phyloP scores from a whole-genome alignment of 257 asterid genomes.

The Anisodus tanguticus region DNA sequence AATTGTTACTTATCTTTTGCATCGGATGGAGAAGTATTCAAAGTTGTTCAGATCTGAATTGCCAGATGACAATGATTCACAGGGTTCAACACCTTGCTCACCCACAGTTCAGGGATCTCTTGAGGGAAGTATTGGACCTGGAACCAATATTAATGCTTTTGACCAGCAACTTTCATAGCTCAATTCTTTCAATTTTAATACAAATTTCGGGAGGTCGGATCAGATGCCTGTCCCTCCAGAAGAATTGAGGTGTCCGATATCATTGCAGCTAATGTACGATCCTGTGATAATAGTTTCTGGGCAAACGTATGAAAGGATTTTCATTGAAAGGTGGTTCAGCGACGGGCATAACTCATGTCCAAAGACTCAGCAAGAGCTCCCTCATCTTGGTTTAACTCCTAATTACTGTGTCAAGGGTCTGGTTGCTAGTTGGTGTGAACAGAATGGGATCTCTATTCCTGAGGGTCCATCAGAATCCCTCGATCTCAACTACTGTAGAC shows the following conservation, averaged over 20 bases:
- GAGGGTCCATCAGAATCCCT: conserved; percentile 97
- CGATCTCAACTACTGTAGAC: conserved; percentile 94
- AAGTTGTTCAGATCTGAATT: conserved; percentile 80
- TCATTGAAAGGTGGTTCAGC: conserved; percentile 92
- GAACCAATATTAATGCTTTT: conserved; percentile 61
- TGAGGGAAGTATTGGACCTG: conserved; percentile 59
- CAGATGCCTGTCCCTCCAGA: conserved; percentile 82
- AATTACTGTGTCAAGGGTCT: conserved; percentile 94
- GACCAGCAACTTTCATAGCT: conserved; percentile 80
- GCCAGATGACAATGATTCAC: conserved; percentile 95
- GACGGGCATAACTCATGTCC: conserved; percentile 94
- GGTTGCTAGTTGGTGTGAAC: conserved; percentile 96
- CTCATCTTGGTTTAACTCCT: conserved; percentile 82
- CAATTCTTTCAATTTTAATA: conserved; percentile 82
- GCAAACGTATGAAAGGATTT: conserved; percentile 90
- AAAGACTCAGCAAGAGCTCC: conserved; percentile 89
- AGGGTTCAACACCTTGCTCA: conserved; percentile 94
- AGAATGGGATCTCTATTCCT: conserved; percentile 69
- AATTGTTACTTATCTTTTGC: conserved; percentile 79
- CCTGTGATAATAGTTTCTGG: conserved; percentile 97
- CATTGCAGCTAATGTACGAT: conserved; percentile 91
- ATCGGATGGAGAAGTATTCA: conserved; percentile 87
- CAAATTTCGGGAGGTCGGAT: conserved; percentile 72
- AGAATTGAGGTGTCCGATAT: conserved; percentile 90
- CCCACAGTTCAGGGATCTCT: conserved; percentile 77